These are phyloP conservation scores for Lathyrus aphaca DNA, from an alignment of 306 rosid genomes.

Conservation along the genomic window DNA sequence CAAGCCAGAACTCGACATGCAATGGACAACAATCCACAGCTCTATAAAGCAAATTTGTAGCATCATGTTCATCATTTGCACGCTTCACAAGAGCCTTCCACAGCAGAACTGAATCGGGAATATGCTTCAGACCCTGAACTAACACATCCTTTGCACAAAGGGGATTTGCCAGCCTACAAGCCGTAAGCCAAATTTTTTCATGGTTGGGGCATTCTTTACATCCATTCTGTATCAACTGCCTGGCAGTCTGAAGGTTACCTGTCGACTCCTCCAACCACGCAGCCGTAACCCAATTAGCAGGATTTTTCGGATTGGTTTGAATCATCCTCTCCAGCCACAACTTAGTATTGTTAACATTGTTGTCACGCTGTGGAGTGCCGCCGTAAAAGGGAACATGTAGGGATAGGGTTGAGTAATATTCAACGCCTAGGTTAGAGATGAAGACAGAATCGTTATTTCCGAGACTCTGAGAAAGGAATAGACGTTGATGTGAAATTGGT, in stretches of 20 bases:
- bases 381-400: no score
- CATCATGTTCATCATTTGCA: slow-evolving; percentile 86
- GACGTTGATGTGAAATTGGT: slow-evolving; percentile 59
- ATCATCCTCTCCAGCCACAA: slow-evolving; percentile 82
- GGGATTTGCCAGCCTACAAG: slow-evolving; percentile 81
- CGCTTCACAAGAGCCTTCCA: slow-evolving; percentile 97
- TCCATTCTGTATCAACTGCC: slow-evolving; percentile 79
- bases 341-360: slow-evolving; percentile 81
- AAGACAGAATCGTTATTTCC: no score
- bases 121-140: slow-evolving; percentile 74
- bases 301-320: slow-evolving; percentile 85
- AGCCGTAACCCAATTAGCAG: slow-evolving; percentile 92
- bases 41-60: slow-evolving; percentile 77
- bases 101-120: slow-evolving; percentile 88
- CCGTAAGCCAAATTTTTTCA: slow-evolving; percentile 93
- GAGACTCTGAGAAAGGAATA: slow-evolving; percentile 66
- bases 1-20: slow-evolving; percentile 93
- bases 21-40: slow-evolving; percentile 91
- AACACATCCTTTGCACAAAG: slow-evolving; percentile 86
- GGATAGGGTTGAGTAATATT: no score
- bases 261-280: slow-evolving; percentile 91
- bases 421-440: no score
- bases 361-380: no score
- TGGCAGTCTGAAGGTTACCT: slow-evolving; percentile 78
- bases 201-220: slow-evolving; percentile 90